phyloP scores from a whole-genome alignment of 768 basidiomycete species.

The Gymnopilus dilepis region DNA sequence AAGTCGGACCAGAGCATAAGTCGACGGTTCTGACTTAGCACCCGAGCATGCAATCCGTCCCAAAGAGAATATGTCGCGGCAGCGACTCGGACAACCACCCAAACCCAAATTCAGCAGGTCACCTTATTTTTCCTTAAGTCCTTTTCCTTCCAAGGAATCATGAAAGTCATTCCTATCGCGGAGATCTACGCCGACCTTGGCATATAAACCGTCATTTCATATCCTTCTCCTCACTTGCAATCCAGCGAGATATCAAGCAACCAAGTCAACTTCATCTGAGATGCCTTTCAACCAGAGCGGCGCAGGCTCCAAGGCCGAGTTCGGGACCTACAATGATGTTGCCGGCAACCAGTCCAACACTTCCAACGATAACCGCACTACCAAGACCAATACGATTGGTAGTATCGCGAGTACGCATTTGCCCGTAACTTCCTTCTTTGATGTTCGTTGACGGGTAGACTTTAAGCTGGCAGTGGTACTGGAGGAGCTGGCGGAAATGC shows the following conservation, averaged over 20 bases:
- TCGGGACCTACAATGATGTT: slow-evolving; percentile 1
- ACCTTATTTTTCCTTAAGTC: no score
- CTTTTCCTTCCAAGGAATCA: no score
- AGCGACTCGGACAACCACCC: no score
- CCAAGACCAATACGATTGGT: neutral
- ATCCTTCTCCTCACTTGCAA: neutral
- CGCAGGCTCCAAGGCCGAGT: neutral
- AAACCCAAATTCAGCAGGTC: no score
- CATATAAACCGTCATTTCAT: neutral
- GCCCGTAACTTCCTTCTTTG: neutral
- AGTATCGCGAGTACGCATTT: neutral
- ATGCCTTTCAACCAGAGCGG: slow-evolving; percentile 8
- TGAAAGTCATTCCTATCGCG: no score
- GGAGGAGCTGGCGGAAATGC: neutral
- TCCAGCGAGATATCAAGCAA: neutral
- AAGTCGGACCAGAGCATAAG: no score
- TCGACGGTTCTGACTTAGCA: no score
- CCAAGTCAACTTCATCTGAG: neutral
- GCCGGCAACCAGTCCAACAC: neutral
- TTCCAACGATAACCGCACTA: no score
- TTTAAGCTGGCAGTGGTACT: neutral
- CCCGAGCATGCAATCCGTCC: no score
- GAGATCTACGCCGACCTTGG: no score
- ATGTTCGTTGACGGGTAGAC: neutral
- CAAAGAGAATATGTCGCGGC: no score